Percentiles rank a stretch among this genome's conserved stretches.
Evolutionary conservation across 768 basidiomycete species (phyloP).

Genomic region (Phylloporus arenicola): DNA sequence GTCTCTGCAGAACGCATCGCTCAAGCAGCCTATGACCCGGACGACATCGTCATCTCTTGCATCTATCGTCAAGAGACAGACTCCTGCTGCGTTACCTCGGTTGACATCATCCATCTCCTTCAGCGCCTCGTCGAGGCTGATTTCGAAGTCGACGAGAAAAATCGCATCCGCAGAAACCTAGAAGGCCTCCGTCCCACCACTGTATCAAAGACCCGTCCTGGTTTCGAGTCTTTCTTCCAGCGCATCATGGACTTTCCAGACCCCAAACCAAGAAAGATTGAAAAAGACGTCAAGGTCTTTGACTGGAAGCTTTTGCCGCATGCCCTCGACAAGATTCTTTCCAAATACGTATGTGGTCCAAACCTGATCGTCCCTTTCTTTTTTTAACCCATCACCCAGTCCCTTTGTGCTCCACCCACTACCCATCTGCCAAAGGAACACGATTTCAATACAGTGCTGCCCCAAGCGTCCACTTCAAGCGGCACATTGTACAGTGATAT

Average conservation of each 20-base stretch:
- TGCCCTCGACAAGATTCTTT: constrained; percentile 73
- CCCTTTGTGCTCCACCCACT: constrained; percentile 42
- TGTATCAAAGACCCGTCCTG: constrained; percentile 78
- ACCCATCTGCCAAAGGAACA: constrained; percentile 16
- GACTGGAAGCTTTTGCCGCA: constrained; percentile 67
- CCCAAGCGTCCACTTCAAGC: constrained; percentile 18
- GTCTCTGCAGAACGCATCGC: constrained; percentile 72
- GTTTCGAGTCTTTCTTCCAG: constrained; percentile 85
- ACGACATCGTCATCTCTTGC: constrained; percentile 87
- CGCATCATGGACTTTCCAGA: constrained; percentile 94
- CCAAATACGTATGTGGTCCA: constrained; percentile 68
- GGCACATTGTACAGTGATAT: constrained; percentile 3
- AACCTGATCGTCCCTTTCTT: background rate
- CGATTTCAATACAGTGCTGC: constrained; percentile 24
- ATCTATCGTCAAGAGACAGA: constrained; percentile 79
- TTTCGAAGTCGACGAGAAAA: constrained; percentile 95
- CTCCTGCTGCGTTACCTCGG: constrained; percentile 85
- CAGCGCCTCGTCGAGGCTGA: constrained; percentile 68
- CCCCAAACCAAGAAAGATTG: constrained; percentile 93
- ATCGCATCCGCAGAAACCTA: constrained; percentile 88
- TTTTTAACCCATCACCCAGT: constrained; percentile 28
- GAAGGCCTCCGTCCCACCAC: constrained; percentile 90
- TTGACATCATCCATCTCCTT: constrained; percentile 91
- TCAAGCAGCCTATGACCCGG: constrained; percentile 66
- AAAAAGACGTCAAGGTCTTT: constrained; percentile 92